Percentiles rank a stretch among this genome's conserved stretches.
Conservation (phyloP, 441 rosid genomes). For the Capsella rubella region DNA sequence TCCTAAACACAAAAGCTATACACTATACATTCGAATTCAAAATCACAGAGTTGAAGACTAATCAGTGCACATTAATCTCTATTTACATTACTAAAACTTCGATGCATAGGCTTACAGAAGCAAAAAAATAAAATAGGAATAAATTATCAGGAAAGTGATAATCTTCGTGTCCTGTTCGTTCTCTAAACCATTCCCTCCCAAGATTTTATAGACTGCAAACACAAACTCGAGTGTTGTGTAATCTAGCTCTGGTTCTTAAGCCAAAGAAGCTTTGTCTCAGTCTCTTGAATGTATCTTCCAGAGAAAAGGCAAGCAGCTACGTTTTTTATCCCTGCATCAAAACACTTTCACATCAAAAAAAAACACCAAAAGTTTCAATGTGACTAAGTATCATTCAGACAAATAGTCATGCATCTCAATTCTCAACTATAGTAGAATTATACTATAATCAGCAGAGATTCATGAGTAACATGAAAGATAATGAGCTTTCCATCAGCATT, state of each 20-base stretch:
- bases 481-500: constrained; percentile 17
- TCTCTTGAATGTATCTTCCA: constrained; percentile 30
- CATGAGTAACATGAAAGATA: neutral
- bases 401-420: constrained; percentile 3
- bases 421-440: neutral
- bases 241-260: constrained; percentile 12
- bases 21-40: constrained; percentile 28
- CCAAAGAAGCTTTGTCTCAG: constrained; percentile 30
- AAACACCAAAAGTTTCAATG: constrained; percentile 4
- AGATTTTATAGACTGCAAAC: constrained; percentile 5
- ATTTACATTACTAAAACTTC: constrained; percentile 15
- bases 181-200: constrained; percentile 29
- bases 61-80: constrained; percentile 25
- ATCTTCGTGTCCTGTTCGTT: constrained; percentile 18
- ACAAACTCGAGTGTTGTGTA: neutral
- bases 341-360: neutral
- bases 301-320: constrained; percentile 36
- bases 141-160: constrained; percentile 7
- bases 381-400: constrained; percentile 4
- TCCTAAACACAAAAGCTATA: constrained; percentile 26
- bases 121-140: neutral
- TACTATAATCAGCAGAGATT: constrained; percentile 1
- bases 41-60: constrained; percentile 17
- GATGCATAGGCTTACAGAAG: constrained; percentile 17
- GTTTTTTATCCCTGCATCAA: constrained; percentile 31